Base-by-base conservation (phyloP, 2,329 filamentous ascomycete genomes). In the Nemania sp. region DNA sequence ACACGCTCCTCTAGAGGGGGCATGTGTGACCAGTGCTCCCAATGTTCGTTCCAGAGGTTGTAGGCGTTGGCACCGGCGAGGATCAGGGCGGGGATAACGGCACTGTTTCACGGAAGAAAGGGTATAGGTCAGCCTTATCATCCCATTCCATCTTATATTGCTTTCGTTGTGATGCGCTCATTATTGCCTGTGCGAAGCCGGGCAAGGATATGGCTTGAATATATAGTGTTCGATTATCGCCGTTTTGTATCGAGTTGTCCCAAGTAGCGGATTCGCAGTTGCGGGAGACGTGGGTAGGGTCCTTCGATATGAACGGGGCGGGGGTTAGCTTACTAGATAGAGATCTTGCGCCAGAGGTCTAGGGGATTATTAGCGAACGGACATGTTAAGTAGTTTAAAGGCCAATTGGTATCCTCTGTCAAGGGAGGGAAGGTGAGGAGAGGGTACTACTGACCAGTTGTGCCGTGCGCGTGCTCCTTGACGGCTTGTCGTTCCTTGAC, bases 331-430 rank as follows among this genome's bases (percentile, higher is more conserved):
- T 93, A 98, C 94, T 93, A 98, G 86, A 98, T 87, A 73, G 93
- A 96, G 77, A 98, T 91, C 88, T 97, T 98, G 83, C 89, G 90
- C 96, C 96, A 99, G 78, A 97, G 89, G 78, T 93, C 95, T 97
- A 79, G 67, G 62, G 72, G 68, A 66, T 67, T 72, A 74, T 74
- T 18, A 78, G 66, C 27, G 38, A 84, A 74, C 85, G 80, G 47
- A 32, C 1, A 32, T 13, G 29, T 24, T 27, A 59, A 74, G 75
- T 15, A 54, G n/a, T n/a, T n/a, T n/a, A 20, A 51, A 24, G 18
- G 4, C 49, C 64, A 66, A 58, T 63, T 54, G 13, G 35, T 11
- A 41, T 29, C 18, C 43, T 32, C 24, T 2, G 3, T 20, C 8
- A 2, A 22, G 20, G 22, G 8, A n/a, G 13, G 15, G 41, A 20